Evolutionary conservation across 2,329 filamentous ascomycete genomes (phyloP), one percentile per base, ranked within the genome.

Genomic region (Plenodomus lindquistii): DNA sequence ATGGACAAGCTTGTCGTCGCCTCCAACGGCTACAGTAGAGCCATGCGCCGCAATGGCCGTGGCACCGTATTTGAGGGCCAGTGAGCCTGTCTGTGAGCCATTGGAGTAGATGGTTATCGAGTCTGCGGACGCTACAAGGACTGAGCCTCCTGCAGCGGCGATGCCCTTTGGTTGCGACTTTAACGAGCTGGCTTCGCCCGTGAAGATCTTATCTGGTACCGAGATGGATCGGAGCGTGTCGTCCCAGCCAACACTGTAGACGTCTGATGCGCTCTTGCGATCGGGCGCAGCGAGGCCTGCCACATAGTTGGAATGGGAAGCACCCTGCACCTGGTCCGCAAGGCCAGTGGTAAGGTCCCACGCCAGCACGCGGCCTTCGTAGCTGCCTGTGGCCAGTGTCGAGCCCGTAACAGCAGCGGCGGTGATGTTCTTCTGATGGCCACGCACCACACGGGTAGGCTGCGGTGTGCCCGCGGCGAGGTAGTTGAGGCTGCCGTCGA

Each of bases 231-330:
- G 87, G 29, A 97, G 79, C 1, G 87, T 91, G 71, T 99, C 94
- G 67, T 99, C 94, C 94, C 93, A 99, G 55, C 87, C 92, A 44
- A 93, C 88, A 64, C 87, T 93, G 75, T 89, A 92, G n/a, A 91
- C 83, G 57, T 85, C 67, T 24, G 71, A 70, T 48, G 72, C 70
- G 35, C 54, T 49, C 21, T 59, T 63, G 13, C 58, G 42, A 3
- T 69, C 68, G 8, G 65, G 54, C 1, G 84, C 76, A 2, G 86
- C 78, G 55, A 99, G 86, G 42, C 89, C 88, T 3, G 86, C 84
- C 42, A 97, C 85, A 71, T 95, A 92, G 71, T 93, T 95, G 7
- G 88, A 88, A 72, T 97, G 94, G 3, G 83, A 79, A 57, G 90
- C 85, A 21, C 94, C 93, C 54, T 94, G 89, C 10, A 95, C 81